phyloP scores from a whole-genome alignment of 2,329 filamentous ascomycete species.

The Phialocephala subalpina region DNA sequence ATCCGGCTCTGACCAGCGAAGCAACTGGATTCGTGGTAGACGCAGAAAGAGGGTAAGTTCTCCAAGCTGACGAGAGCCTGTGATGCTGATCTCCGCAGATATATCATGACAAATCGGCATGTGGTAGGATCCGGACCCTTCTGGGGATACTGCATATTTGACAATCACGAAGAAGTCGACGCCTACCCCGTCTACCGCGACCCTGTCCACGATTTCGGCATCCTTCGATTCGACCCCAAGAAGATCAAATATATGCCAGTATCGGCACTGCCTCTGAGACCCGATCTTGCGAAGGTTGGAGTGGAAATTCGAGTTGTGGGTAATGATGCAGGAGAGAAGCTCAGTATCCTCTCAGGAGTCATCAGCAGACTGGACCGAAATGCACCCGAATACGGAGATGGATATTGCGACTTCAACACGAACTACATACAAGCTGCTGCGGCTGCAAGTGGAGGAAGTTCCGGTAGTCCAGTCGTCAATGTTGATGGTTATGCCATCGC shows the following conservation, averaged over 20 bases:
- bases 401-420: conserved; percentile 96
- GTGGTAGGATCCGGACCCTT: conserved; percentile 96
- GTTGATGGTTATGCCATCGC: conserved; percentile 92
- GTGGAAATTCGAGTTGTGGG: conserved; percentile 96
- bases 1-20: conserved; percentile 90
- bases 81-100: conserved; percentile 53
- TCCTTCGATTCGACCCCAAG: conserved; percentile 94
- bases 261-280: conserved; percentile 78
- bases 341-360: conserved; percentile 96
- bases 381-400: conserved; percentile 96
- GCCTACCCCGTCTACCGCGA: conserved; percentile 97
- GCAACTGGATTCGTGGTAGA: conserved; percentile 98
- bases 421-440: conserved; percentile 98
- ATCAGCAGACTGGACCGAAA: conserved; percentile 97
- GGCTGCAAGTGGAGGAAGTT: conserved; percentile 94
- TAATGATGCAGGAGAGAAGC: conserved; percentile 98
- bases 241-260: conserved; percentile 98
- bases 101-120: conserved; percentile 89
- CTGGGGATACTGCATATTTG: conserved; percentile 98
- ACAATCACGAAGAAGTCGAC: conserved; percentile 97
- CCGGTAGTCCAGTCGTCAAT: conserved; percentile 97
- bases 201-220: conserved; percentile 97
- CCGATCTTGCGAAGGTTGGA: conserved; percentile 88
- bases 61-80: neutral
- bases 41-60: conserved; percentile 76